Conservation (phyloP, 2,329 filamentous ascomycete genomes). For the Beauveria brongniartii region DNA sequence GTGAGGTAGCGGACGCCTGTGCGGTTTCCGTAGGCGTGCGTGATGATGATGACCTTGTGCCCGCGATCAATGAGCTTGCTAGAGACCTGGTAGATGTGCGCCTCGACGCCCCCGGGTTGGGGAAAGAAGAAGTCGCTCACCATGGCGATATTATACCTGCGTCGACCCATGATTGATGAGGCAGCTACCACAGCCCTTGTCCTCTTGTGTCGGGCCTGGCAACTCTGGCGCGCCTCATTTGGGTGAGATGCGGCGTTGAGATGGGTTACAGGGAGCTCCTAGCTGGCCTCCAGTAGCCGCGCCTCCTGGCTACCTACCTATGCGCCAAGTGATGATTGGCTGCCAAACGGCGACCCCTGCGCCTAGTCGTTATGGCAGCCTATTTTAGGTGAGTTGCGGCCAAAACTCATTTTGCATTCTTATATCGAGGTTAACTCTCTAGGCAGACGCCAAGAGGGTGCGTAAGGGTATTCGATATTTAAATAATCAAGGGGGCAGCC, state of each 20-base stretch:
- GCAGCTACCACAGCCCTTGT: neutral
- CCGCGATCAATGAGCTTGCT: slow-evolving; percentile 94
- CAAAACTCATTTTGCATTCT: no score
- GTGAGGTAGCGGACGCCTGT: slow-evolving; percentile 92
- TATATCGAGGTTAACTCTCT: no score
- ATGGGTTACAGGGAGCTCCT: neutral
- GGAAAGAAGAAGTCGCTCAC: slow-evolving; percentile 99
- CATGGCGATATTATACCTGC: slow-evolving; percentile 71
- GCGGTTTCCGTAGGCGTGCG: slow-evolving; percentile 84
- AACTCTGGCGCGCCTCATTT: neutral
- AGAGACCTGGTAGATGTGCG: slow-evolving; percentile 96
- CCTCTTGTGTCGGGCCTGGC: neutral
- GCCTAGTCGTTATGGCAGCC: no score
- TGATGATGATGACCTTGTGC: slow-evolving; percentile 97
- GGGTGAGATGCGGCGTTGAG: neutral
- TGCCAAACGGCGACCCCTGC: neutral
- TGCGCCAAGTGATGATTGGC: neutral
- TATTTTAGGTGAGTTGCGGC: no score
- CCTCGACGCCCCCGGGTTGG: slow-evolving; percentile 91
- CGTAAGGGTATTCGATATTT: no score
- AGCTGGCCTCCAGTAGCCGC: neutral
- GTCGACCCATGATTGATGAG: slow-evolving; percentile 37
- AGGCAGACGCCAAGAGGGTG: no score
- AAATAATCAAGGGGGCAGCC: no score
- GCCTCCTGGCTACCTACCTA: neutral